Percentiles rank a stretch among this genome's conserved stretches.
These are phyloP conservation scores for Pyrenochaeta sp. DNA, from an alignment of 2,329 filamentous ascomycete species.

Conservation along the genomic window DNA sequence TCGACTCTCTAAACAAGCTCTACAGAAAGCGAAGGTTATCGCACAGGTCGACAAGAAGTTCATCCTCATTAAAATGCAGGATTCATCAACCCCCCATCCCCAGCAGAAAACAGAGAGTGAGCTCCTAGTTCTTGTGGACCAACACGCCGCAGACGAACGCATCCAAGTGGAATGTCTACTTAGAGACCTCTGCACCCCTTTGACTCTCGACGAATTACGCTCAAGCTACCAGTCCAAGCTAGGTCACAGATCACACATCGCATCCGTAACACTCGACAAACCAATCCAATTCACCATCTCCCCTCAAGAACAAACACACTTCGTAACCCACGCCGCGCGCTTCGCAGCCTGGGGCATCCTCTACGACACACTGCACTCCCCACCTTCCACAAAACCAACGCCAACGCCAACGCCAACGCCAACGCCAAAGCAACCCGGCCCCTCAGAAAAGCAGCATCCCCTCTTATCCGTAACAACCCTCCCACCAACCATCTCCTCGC, in stretches of 20 bases:
- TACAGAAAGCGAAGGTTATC: conserved; percentile 68
- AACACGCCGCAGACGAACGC: conserved; percentile 94
- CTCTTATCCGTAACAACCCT: conserved; percentile 65
- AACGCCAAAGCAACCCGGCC: not conserved
- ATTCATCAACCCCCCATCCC: conserved; percentile 14
- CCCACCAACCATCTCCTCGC: conserved; percentile 76
- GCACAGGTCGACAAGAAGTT: conserved; percentile 91
- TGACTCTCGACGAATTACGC: conserved; percentile 16
- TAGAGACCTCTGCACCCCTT: conserved; percentile 58
- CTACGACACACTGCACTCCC: conserved; percentile 60
- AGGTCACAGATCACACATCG: conserved; percentile 40
- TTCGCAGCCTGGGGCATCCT: conserved; percentile 80
- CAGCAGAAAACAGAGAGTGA: conserved; percentile 10
- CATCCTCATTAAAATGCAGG: conserved; percentile 71
- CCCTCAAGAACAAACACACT: conserved; percentile 65
- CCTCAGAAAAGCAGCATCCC: conserved; percentile 11
- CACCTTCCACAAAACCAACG: not conserved
- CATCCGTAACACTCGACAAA: conserved; percentile 52
- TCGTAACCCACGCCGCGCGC: conserved; percentile 62
- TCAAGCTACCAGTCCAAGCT: conserved; percentile 40
- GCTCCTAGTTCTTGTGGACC: conserved; percentile 80
- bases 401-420: too few species aligned
- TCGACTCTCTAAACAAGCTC: conserved; percentile 66
- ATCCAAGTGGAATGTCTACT: conserved; percentile 80
- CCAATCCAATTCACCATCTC: conserved; percentile 73